These are phyloP conservation scores for Linnemannia schmuckeri DNA, from an alignment of 192 early-diverging fungal genomes.

Conservation along the genomic window DNA sequence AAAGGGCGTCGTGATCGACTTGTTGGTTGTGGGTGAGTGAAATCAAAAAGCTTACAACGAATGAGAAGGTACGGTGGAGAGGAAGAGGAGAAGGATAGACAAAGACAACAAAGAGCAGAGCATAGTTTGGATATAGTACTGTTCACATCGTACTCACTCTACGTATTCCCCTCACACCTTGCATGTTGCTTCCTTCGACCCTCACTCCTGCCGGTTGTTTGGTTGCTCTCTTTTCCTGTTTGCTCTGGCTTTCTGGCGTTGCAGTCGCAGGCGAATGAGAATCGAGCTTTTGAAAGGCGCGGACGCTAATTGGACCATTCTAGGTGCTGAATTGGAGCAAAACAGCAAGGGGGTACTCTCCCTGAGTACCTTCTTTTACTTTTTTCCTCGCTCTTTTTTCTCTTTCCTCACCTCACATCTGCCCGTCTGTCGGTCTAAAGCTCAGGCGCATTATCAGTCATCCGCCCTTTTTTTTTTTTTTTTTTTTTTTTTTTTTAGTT, in stretches of 20 bases:
- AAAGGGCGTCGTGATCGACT: neutral
- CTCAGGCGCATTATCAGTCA: constrained; percentile 3
- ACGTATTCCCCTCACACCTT: neutral
- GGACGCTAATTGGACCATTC: neutral
- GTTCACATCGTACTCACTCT: neutral
- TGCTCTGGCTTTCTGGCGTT: neutral
- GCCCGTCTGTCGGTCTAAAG: neutral
- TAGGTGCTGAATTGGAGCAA: neutral
- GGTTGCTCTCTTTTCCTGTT: neutral
- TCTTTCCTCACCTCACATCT: neutral
- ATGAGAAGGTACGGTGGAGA: neutral
- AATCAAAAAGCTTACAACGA: neutral
- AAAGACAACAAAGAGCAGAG: neutral
- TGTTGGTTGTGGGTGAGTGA: neutral
- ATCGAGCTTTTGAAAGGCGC: neutral
- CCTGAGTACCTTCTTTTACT: neutral
- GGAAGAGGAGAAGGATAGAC: neutral
- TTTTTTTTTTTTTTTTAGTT: too few relatives aligned
- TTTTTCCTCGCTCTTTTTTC: neutral
- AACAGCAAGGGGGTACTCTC: neutral
- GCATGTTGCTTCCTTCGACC: too few relatives aligned
- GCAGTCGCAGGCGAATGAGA: neutral
- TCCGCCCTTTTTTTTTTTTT: neutral
- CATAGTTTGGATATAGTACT: neutral
- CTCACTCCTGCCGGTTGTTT: too few relatives aligned